Percentiles rank a stretch among this genome's conserved stretches.
Conservation (phyloP, 306 rosid genomes). For the Malus sylvestris region DNA sequence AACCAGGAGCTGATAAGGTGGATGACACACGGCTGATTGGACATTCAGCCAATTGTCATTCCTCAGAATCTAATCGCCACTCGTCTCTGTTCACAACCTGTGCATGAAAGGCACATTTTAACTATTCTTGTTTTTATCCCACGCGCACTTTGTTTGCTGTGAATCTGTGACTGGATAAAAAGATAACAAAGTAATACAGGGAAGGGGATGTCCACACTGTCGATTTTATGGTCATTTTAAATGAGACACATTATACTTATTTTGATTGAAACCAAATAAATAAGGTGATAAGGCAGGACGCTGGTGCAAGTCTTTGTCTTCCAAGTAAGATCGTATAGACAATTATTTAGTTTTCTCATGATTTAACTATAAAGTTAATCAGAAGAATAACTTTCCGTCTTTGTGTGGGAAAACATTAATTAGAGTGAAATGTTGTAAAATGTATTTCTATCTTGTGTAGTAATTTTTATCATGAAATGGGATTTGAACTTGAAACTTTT, state of each 20-base stretch:
- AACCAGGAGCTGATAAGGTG: background rate
- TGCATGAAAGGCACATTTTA: background rate
- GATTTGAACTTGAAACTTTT: too few relatives aligned
- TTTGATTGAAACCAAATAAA: background rate
- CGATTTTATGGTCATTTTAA: background rate
- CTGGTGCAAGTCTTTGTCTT: background rate
- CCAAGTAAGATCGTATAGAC: background rate
- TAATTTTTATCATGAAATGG: too few relatives aligned
- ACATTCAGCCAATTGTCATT: background rate
- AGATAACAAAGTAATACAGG: background rate
- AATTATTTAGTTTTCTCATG: too few relatives aligned
- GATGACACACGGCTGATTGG: background rate
- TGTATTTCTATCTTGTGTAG: too few relatives aligned
- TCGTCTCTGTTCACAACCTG: background rate
- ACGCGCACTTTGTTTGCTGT: background rate
- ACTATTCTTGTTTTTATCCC: background rate
- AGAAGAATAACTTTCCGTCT: background rate
- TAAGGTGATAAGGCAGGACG: background rate
- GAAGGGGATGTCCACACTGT: background rate
- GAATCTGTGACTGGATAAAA: background rate
- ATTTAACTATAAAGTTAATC: too few relatives aligned
- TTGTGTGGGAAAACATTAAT: background rate
- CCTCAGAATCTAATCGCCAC: background rate
- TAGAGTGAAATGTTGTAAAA: too few relatives aligned
- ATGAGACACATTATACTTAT: too few relatives aligned